Conservation (phyloP, 2,329 filamentous ascomycete genomes). For the Neophaeococcomyces aloes region DNA sequence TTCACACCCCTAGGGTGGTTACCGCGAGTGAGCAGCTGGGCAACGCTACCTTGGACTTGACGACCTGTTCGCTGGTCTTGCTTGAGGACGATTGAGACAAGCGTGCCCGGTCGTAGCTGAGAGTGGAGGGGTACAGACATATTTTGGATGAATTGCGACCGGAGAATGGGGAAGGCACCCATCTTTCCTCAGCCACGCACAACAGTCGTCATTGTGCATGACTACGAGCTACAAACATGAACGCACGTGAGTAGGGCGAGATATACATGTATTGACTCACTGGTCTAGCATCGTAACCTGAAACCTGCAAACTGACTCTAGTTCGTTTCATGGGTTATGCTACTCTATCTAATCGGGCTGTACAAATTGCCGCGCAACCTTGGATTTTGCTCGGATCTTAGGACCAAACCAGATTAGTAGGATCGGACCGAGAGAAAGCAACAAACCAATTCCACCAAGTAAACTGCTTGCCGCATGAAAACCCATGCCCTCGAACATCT, state of each 20-base stretch:
- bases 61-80: conserved; percentile 63
- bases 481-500: conserved; percentile 63
- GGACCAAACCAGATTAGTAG: conserved; percentile 69
- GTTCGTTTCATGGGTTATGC: too few species aligned
- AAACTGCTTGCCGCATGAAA: conserved; percentile 62
- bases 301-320: too few species aligned
- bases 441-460: conserved; percentile 57
- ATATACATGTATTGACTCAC: too few species aligned
- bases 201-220: too few species aligned
- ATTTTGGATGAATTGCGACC: not conserved
- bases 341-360: too few species aligned
- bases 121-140: conserved; percentile 19
- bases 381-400: conserved; percentile 62
- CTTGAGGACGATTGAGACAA: conserved; percentile 65
- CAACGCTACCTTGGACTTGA: conserved; percentile 57
- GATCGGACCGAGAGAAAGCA: conserved; percentile 72
- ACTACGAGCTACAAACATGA: too few species aligned
- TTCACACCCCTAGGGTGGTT: conserved; percentile 73
- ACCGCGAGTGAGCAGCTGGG: conserved; percentile 58
- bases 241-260: too few species aligned
- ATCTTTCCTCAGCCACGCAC: too few species aligned
- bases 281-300: too few species aligned
- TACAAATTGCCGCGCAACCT: conserved; percentile 49
- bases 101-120: conserved; percentile 41
- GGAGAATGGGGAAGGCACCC: not conserved